Conservation (phyloP, 192 early-diverging fungal genomes). For the Podila verticillata region DNA sequence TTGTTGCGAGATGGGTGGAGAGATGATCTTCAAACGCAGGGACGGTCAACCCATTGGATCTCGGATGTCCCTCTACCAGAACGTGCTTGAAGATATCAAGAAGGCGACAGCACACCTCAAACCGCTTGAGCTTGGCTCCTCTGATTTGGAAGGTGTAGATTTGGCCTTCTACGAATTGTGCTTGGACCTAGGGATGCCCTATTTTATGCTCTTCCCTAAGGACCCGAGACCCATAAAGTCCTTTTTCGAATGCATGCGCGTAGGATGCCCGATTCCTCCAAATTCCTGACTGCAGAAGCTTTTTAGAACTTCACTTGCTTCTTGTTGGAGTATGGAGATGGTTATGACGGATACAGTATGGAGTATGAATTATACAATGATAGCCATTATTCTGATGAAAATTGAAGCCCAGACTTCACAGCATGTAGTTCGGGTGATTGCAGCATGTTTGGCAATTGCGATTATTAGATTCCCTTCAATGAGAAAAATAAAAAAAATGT, state of each 20-base stretch:
- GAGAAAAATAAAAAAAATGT: too few relatives aligned
- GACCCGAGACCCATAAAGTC: constrained; percentile 13
- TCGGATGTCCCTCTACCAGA: constrained; percentile 1
- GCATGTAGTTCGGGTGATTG: constrained; percentile 11
- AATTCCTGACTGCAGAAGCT: constrained; percentile 1
- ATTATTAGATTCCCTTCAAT: constrained; percentile 9
- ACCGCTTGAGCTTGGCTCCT: background rate
- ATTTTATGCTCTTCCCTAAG: constrained; percentile 10
- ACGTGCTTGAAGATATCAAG: constrained; percentile 9
- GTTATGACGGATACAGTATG: background rate
- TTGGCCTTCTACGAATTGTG: constrained; percentile 7
- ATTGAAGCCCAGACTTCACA: constrained; percentile 7
- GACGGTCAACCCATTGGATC: constrained; percentile 1
- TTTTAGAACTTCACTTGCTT: constrained; percentile 3
- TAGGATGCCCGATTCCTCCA: constrained; percentile 1
- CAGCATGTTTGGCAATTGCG: constrained; percentile 4
- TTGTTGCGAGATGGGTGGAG: constrained; percentile 12
- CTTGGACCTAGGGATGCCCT: constrained; percentile 1
- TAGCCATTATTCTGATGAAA: constrained; percentile 6
- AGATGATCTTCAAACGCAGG: constrained; percentile 14
- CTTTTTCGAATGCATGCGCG: constrained; percentile 1
- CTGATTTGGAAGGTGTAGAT: constrained; percentile 2
- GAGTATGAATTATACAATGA: background rate
- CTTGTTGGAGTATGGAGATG: constrained; percentile 10
- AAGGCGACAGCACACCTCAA: constrained; percentile 7